Evolutionary conservation across 208 protist genomes (phyloP), one percentile per base, ranked within the genome.

Genomic region (Acanthamoeba castellanii): DNA sequence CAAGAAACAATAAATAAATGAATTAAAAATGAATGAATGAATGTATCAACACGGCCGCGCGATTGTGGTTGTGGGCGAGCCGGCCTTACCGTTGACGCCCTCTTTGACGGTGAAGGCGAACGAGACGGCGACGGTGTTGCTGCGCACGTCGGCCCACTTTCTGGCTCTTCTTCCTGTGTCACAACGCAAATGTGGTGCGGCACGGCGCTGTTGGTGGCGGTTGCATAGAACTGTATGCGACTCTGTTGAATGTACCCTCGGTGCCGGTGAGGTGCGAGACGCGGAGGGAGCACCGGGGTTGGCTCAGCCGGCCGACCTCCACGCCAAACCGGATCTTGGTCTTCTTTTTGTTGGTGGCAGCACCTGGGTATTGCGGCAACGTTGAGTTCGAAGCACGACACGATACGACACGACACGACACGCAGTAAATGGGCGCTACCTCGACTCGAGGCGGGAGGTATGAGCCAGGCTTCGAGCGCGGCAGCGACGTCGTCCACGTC

Each of bases 291-390:
- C 74, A 82, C 1, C 74, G 74, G 9, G 74, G 42, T 14, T 82
- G 18, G 37, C 20, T 20, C 14, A 82, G 74, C 14, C 74, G 74
- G 32, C 74, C 74, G 22, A 52, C 74, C 74, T 82, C 74, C 32
- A 82, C 42, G 74, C 74, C 74, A 1, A 82, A 27, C 13, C 74
- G 74, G 16, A 82, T 50, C 74, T 82, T 82, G 20, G 74, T 82
- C 74, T 37, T 82, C 42, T 82, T 82, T 25, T 20, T 13, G 18
- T 74, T 74, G 66, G 3, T 37, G 70, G 70, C 11, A 42, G n/a
- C 70, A 78, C 16, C 14, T 16, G 20, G 32, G 70, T 42, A 78
- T 3, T 1, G 11, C 20, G 70, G 32, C 20, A 37, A 20, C 20
- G 30, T 27, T 27, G 59, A n/a, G 59, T n/a, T 2, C 25, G 5